Percentiles rank a stretch among this genome's conserved stretches.
Evolutionary conservation across 2,329 filamentous ascomycete genomes (phyloP).

Genomic region (Fusarium coffeatum): DNA sequence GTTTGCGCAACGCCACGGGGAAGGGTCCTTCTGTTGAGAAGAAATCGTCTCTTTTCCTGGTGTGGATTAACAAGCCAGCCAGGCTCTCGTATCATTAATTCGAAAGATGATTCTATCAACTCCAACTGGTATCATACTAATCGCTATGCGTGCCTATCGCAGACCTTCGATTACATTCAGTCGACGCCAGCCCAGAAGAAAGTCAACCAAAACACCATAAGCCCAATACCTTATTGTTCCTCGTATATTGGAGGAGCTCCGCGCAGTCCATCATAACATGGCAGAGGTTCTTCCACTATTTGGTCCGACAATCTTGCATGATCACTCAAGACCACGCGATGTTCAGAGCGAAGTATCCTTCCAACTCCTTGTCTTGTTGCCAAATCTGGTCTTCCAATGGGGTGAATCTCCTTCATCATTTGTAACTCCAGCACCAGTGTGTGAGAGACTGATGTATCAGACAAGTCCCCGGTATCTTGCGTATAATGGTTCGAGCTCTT

Average conservation of each 20-base stretch:
- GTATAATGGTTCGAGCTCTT: constrained; percentile 62
- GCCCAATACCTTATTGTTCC: background rate
- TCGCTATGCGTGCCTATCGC: too few relatives aligned
- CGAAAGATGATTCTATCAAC: accelerated
- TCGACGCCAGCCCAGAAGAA: background rate
- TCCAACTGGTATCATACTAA: background rate
- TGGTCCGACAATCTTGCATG: background rate
- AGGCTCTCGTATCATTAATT: too few relatives aligned
- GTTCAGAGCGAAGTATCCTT: constrained; percentile 90
- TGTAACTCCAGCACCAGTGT: constrained; percentile 90
- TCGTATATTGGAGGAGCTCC: constrained; percentile 15
- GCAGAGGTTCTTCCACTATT: constrained; percentile 3
- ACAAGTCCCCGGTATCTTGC: constrained; percentile 79
- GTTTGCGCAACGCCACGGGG: background rate
- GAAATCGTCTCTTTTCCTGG: background rate
- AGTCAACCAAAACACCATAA: background rate
- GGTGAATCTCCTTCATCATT: constrained; percentile 87
- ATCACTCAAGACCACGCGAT: constrained; percentile 82
- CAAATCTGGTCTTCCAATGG: constrained; percentile 71
- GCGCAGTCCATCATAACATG: constrained; percentile 8
- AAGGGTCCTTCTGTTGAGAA: background rate
- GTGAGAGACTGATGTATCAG: constrained; percentile 83
- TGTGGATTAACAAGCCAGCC: too few relatives aligned
- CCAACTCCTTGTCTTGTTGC: constrained; percentile 89
- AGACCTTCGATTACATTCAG: background rate